phyloP scores from a whole-genome alignment of 1,139 yeast genomes.

The Lodderomyces elongisporus region DNA sequence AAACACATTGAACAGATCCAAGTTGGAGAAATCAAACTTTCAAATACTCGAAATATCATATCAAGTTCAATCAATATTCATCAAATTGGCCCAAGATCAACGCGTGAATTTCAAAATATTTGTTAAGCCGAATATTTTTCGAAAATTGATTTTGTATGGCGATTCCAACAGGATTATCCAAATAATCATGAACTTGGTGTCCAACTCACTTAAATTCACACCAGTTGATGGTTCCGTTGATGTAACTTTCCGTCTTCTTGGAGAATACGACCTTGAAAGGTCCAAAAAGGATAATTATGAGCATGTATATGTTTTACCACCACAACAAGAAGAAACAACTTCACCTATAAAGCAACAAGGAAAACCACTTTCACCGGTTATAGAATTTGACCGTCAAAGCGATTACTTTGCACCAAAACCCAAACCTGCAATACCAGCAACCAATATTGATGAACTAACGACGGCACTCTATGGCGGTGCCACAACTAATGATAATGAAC shows the following conservation, averaged over 20 bases:
- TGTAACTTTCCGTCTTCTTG: slow-evolving; percentile 60
- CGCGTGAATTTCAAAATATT: slow-evolving; percentile 59
- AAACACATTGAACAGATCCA: slow-evolving; percentile 79
- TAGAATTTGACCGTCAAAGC: slow-evolving; percentile 2
- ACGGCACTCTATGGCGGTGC: too few relatives aligned
- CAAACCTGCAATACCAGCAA: slow-evolving; percentile 1
- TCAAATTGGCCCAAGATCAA: slow-evolving; percentile 76
- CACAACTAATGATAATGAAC: not conserved
- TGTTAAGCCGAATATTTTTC: slow-evolving; percentile 54
- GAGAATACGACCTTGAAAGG: slow-evolving; percentile 58
- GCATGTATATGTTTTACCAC: slow-evolving; percentile 24
- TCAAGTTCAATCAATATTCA: slow-evolving; percentile 83
- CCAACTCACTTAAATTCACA: slow-evolving; percentile 65
- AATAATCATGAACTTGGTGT: slow-evolving; percentile 61
- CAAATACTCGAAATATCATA: slow-evolving; percentile 69
- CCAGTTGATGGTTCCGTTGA: slow-evolving; percentile 80
- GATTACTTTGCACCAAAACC: slow-evolving; percentile 5
- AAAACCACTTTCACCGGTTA: slow-evolving; percentile 4
- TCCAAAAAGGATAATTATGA: slow-evolving; percentile 29
- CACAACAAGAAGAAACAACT: not conserved
- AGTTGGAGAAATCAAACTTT: slow-evolving; percentile 75
- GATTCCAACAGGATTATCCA: slow-evolving; percentile 86
- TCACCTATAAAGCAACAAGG: not conserved
- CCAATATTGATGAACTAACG: slow-evolving; percentile 1
- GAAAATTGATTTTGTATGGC: slow-evolving; percentile 68